Evolutionary conservation across 2,329 filamentous ascomycete species (phyloP), one percentile per base, ranked within the genome.

Genomic region (Talaromyces sp.): DNA sequence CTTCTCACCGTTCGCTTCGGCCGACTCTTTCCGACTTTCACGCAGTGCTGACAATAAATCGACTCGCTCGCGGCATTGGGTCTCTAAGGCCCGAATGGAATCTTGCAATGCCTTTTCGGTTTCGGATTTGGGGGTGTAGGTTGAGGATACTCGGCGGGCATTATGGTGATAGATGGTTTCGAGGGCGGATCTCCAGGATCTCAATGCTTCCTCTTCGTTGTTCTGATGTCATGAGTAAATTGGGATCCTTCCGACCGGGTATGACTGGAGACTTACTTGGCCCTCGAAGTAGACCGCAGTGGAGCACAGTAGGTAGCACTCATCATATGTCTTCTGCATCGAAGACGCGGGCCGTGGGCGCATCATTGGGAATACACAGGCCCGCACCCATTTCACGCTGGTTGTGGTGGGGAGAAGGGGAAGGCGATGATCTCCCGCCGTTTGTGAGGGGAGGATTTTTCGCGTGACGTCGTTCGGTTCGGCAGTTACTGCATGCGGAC

Each of bases 271-370:
- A 69, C 71, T 27, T 76, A 95, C 91, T 84, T 95, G 88, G 70
- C 88, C 86, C 77, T 99, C 94, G 73, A 96, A 97, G 76, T 96
- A 97, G 48, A 96, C 90, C 35, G 93, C 93, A 1, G 92, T 97
- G 13, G 92, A 97, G 75, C 92, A 97, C 69, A 88, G 91, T 65
- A 97, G 77, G 76, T 96, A 97, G 74, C 89, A 92, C 74, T 97
- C 91, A 77, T 97, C 93, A 77, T 97, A 97, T 51, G 91, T 96
- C 82, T 96, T 97, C 77, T 97, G 93, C 73, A 97, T 85, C 57
- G 86, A 86, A 74, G 88, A 86, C 69, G 86, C 81, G 57, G 80
- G 79, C 69, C 85, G 86, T 71, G 72, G 72, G 69, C 75, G 75
- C 72, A 78, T 82, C 77, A 80, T 81, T 68, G 46, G 54, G 35